Evolutionary conservation across 2,329 filamentous ascomycete genomes (phyloP), one percentile per base, ranked within the genome.

Genomic region (Penicillium sp.): DNA sequence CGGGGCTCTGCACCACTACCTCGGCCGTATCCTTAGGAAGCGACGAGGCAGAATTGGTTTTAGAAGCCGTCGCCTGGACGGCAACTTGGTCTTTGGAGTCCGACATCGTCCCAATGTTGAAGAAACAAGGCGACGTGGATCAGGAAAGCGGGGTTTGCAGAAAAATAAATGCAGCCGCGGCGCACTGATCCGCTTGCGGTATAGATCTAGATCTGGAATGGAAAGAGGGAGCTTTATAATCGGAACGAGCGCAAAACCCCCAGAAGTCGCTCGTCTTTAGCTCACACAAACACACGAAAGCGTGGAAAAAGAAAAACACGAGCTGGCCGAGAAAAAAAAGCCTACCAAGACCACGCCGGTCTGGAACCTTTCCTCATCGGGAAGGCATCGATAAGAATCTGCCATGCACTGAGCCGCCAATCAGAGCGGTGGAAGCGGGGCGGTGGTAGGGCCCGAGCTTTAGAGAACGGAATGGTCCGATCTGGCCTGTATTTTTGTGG

Each of bases 221-320:
- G 10, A 46, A 52, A 52, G 37, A 48, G 71, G 76, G 79, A 81
- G 79, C 75, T 82, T 83, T 83, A 68, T 72, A 53, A 50, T 57
- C 58, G 68, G 62, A 73, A 77, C 77, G 78, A 82, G 78, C 81
- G 80, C 81, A 83, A 84, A 83, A 80, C 80, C 79, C 78, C 70
- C 77, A 66, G 74, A 83, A 83, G 81, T 84, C 81, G 80, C 80
- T 80, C 79, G 76, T 55, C 24, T 55, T 41, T 43, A 52, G 41
- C 56, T 51, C 35, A 57, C 51, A 50, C 53, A 44, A 35, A 51
- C 56, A 44, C 35, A 41, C 50, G 47, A 31, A 55, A 46, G 51
- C 52, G 51, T 48, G 57, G 60, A 61, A 58, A 57, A 58, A 53
- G 54, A 55, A 46, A 41, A 47, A 53, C 21, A 45, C n/a, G 39